These are phyloP conservation scores for Colletotrichum orbiculare DNA, from an alignment of 2,329 filamentous ascomycete genomes.

Conservation along the genomic window DNA sequence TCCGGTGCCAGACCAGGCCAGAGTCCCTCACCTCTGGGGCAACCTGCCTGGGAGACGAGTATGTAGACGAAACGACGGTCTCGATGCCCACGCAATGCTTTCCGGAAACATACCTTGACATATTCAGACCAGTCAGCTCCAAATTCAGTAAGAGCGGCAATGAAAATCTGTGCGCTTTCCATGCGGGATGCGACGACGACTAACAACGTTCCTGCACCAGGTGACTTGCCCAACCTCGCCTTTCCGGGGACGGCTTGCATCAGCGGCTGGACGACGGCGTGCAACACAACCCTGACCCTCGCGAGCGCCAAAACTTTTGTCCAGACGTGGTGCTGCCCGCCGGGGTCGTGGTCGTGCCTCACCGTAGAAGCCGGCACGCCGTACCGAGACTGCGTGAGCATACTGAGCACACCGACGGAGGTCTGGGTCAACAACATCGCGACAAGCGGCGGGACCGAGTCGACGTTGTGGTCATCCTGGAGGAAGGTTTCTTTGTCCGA, in stretches of 20 bases:
- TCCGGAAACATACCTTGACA: not conserved
- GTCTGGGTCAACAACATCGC: constrained; percentile 24
- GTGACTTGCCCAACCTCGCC: not conserved
- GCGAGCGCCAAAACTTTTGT: not conserved
- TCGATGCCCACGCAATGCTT: constrained; percentile 2
- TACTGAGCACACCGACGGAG: constrained; percentile 11
- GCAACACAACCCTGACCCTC: not conserved
- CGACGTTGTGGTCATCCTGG: constrained; percentile 4
- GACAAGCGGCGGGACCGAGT: constrained; percentile 1
- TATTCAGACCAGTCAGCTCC: not conserved
- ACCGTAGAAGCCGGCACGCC: not conserved
- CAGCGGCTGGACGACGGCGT: constrained; percentile 8
- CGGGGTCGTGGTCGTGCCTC: constrained; percentile 11
- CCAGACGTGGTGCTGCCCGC: constrained; percentile 23
- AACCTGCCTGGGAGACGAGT: not conserved
- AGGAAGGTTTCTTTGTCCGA: constrained; percentile 6
- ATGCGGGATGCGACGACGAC: not conserved
- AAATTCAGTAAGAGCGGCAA: not conserved
- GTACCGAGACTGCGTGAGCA: constrained; percentile 15
- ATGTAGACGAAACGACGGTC: not conserved
- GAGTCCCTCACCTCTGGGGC: not conserved
- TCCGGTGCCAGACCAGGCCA: not conserved
- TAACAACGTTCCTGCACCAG: not conserved
- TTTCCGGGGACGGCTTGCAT: constrained; percentile 16
- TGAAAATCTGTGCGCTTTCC: not conserved